These are phyloP conservation scores for Ulvella scutata DNA, from an alignment of 139 green algal species.

Conservation along the genomic window DNA sequence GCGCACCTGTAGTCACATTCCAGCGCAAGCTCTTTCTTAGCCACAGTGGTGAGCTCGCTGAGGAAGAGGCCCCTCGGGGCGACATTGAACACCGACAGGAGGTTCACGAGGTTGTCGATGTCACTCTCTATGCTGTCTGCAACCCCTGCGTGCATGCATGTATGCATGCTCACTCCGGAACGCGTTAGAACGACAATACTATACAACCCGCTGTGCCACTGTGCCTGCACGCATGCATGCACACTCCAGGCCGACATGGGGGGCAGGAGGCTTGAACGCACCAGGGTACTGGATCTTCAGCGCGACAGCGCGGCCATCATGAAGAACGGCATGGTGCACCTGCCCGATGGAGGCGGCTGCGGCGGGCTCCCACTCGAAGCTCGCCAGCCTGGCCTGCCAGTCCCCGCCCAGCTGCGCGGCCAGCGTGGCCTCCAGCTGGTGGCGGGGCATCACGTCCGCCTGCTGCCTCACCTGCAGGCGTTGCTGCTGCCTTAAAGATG, in stretches of 20 bases:
- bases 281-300: slow-evolving; percentile 88
- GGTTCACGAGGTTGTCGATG: slow-evolving; percentile 86
- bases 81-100: slow-evolving; percentile 68
- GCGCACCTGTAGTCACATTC: slow-evolving; percentile 98
- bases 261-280: background rate
- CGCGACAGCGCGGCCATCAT: slow-evolving; percentile 50
- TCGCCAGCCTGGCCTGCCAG: slow-evolving; percentile 40
- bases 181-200: too few species aligned
- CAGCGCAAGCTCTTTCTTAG: slow-evolving; percentile 74
- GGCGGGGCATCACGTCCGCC: slow-evolving; percentile 83
- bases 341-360: slow-evolving; percentile 85
- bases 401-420: slow-evolving; percentile 47
- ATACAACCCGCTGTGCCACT: too few species aligned
- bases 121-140: slow-evolving; percentile 77
- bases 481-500: too few species aligned
- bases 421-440: slow-evolving; percentile 70
- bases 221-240: too few species aligned
- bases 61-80: slow-evolving; percentile 46
- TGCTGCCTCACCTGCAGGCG: slow-evolving; percentile 25
- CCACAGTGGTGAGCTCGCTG: slow-evolving; percentile 27
- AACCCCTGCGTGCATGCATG: too few species aligned
- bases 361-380: slow-evolving; percentile 66
- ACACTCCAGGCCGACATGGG: too few species aligned
- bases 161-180: too few species aligned
- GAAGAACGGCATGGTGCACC: slow-evolving; percentile 56